Evolutionary conservation across 106 monocot species (phyloP).

Genomic region (Posidonia australis): DNA sequence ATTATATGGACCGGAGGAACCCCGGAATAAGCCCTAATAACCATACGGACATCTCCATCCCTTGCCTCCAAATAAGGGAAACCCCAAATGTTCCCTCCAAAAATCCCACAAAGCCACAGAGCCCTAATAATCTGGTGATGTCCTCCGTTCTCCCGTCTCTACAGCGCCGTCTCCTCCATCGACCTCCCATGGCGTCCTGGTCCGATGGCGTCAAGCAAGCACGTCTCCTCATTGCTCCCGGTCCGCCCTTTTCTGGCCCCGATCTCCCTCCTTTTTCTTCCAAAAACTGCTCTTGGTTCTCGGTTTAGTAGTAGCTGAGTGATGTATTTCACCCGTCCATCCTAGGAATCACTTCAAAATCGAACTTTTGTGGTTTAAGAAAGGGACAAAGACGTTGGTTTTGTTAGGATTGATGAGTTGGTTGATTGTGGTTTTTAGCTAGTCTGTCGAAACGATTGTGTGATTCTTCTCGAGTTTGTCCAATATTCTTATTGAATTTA

Average conservation of each 20-base stretch:
- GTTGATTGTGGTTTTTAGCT: too few relatives aligned
- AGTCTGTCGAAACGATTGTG: too few relatives aligned
- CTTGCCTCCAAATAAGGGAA: too few relatives aligned
- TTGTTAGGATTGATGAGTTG: not conserved
- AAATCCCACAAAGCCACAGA: not conserved
- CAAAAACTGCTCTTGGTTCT: not conserved
- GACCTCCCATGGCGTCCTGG: not conserved
- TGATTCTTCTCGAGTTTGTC: not conserved
- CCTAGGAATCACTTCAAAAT: not conserved
- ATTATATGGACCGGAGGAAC: too few relatives aligned
- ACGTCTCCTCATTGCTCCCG: slow-evolving; percentile 2
- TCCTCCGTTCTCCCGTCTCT: not conserved
- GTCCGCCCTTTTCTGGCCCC: not conserved
- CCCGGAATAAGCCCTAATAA: too few relatives aligned
- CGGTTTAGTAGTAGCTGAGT: not conserved
- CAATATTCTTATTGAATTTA: too few relatives aligned
- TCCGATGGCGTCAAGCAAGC: not conserved
- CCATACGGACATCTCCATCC: too few relatives aligned
- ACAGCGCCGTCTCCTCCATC: not conserved
- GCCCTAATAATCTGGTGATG: not conserved
- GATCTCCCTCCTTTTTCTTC: not conserved
- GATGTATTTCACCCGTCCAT: too few relatives aligned
- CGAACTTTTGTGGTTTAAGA: not conserved
- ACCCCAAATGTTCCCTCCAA: slow-evolving; percentile 3
- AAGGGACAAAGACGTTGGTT: not conserved